Evolutionary conservation across 2,329 filamentous ascomycete genomes (phyloP).

Genomic region (Colletotrichum sp.): DNA sequence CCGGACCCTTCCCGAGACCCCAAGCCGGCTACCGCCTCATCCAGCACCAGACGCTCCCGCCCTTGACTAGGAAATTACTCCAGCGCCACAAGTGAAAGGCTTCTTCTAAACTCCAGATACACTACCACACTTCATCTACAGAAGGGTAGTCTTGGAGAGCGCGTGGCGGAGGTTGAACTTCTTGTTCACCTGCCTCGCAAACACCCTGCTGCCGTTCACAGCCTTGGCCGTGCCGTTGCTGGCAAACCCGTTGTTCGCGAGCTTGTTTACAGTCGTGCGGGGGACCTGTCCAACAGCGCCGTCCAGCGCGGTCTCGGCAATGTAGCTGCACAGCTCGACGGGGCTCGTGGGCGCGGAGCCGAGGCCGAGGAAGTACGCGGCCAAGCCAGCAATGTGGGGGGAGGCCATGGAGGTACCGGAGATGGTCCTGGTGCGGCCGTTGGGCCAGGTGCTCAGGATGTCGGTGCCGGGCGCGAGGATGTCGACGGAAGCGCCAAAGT

Average conservation of each 20-base stretch:
- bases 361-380: slow-evolving; percentile 44
- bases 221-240: slow-evolving; percentile 14
- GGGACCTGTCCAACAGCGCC: slow-evolving; percentile 39
- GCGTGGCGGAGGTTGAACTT: neutral
- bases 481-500: slow-evolving; percentile 55
- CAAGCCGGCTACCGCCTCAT: neutral
- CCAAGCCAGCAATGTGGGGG: slow-evolving; percentile 24
- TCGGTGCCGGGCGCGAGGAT: slow-evolving; percentile 55
- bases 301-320: slow-evolving; percentile 44
- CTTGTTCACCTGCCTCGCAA: slow-evolving; percentile 8
- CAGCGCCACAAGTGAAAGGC: neutral
- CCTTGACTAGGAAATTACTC: neutral
- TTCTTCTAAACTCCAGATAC: neutral
- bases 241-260: slow-evolving; percentile 35
- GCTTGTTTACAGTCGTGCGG: slow-evolving; percentile 36
- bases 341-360: slow-evolving; percentile 37
- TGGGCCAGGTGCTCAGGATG: slow-evolving; percentile 54
- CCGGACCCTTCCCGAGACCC: neutral
- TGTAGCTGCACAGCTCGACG: slow-evolving; percentile 43
- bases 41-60: neutral
- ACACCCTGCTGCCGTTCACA: neutral
- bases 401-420: slow-evolving; percentile 26
- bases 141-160: neutral
- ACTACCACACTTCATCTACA: neutral
- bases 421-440: slow-evolving; percentile 25